Evolutionary conservation across 2,329 filamentous ascomycete genomes (phyloP), one percentile per base, ranked within the genome.

Genomic region (Colletotrichum higginsianum): DNA sequence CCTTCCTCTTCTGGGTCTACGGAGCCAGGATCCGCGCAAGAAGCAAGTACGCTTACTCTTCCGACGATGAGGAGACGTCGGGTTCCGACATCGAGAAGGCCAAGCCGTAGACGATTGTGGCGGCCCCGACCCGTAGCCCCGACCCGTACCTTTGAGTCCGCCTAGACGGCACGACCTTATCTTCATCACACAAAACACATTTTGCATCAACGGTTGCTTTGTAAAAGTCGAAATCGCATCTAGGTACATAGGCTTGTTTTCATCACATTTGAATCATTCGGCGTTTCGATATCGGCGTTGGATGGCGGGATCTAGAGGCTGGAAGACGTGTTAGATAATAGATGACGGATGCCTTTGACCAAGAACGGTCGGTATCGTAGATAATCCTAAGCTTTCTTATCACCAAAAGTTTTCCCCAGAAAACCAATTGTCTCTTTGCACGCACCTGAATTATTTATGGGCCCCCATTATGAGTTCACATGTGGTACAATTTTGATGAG

Each of bases 1-100:
- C 94, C 0, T 97, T 92, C 79, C 80, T 94, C 35, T 97, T 98
- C 82, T 97, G 92, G 86, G 90, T 85, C 77, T 94, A 89, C 76
- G 94, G 94, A 4, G 93, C 90, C 18, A 80, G 80, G 6, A 97
- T 97, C 75, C 86, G 94, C 6, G 85, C 84, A 66, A 85, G 86
- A 70, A 93, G 91, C 77, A 92, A 89, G 80, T 97, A 90, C 78
- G 94, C 94, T 0, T 97, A 94, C 73, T 83, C 81, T n/a, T 88
- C 87, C 1, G 88, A 89, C 5, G 88, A 90, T 61, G 84, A 85
- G 62, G 80, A 82, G 74, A 77, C 26, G 64, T 74, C 21, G 76
- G 80, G 42, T 47, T 77, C 76, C 9, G 83, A 85, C 23, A 75
- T 81, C 2, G 84, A 86, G 71, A 84, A 82, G 78, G 78, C 77